A percentile compares a stretch with the other conserved stretches of the same genome.
phyloP scores from a whole-genome alignment of 2,329 filamentous ascomycete species.

The Tolypocladium sp. region DNA sequence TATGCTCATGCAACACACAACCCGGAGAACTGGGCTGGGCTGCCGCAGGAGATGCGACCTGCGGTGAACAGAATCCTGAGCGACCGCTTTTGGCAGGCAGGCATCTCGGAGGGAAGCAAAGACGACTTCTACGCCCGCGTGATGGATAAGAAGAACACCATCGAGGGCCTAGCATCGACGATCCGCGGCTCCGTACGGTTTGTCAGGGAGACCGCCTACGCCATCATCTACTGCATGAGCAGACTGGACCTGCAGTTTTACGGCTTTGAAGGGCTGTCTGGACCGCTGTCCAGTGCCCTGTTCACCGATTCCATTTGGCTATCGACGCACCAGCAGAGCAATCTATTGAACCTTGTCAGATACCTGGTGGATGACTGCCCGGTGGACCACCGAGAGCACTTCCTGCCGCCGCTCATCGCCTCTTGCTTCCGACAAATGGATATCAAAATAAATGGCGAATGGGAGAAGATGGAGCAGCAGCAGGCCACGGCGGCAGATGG shows the following conservation, averaged over 20 bases:
- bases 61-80: slow-evolving; percentile 79
- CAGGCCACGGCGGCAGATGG: slow-evolving; percentile 55
- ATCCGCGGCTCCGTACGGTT: slow-evolving; percentile 83
- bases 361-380: slow-evolving; percentile 91
- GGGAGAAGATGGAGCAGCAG: slow-evolving; percentile 64
- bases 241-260: slow-evolving; percentile 83
- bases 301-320: slow-evolving; percentile 75
- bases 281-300: slow-evolving; percentile 72
- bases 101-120: slow-evolving; percentile 89
- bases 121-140: slow-evolving; percentile 95
- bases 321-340: slow-evolving; percentile 87
- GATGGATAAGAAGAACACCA: slow-evolving; percentile 75
- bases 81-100: slow-evolving; percentile 96
- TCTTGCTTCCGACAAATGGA: slow-evolving; percentile 82
- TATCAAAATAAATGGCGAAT: slow-evolving; percentile 76
- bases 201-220: slow-evolving; percentile 88
- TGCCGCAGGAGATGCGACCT: slow-evolving; percentile 65
- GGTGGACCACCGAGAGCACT: slow-evolving; percentile 63
- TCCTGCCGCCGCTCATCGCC: slow-evolving; percentile 75
- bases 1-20: slow-evolving; percentile 91
- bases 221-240: slow-evolving; percentile 89
- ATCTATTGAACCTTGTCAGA: slow-evolving; percentile 80
- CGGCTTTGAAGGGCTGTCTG: slow-evolving; percentile 74
- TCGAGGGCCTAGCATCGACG: slow-evolving; percentile 90
- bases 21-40: slow-evolving; percentile 68